These are phyloP conservation scores for Neurospora sp. DNA, from an alignment of 495 filamentous ascomycete genomes.

Conservation along the genomic window DNA sequence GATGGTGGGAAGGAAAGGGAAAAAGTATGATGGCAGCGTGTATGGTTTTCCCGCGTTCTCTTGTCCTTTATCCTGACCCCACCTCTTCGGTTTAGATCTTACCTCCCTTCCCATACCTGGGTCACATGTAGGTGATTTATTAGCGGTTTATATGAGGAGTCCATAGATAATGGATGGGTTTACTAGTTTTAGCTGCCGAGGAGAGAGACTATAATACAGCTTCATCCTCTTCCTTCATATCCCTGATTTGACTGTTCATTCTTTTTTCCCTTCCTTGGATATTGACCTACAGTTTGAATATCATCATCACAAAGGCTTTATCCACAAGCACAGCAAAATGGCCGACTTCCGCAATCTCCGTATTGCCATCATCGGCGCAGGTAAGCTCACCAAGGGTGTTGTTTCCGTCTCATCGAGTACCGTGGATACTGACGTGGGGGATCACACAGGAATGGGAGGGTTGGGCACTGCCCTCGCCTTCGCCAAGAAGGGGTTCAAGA, in stretches of 20 bases:
- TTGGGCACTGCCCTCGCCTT: slow-evolving; percentile 62
- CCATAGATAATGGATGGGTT: neutral
- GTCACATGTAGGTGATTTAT: neutral
- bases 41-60: neutral
- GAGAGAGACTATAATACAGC: neutral
- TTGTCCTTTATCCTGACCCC: neutral
- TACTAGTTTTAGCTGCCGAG: neutral
- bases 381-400: slow-evolving; percentile 12
- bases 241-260: neutral
- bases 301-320: neutral
- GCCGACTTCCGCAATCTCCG: slow-evolving; percentile 31
- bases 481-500: slow-evolving; percentile 60
- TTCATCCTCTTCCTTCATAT: neutral
- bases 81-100: neutral
- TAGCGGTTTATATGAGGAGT: neutral
- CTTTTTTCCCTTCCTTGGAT: neutral
- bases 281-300: neutral
- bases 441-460: slow-evolving; percentile 60
- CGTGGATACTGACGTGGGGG: slow-evolving; percentile 1
- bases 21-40: neutral
- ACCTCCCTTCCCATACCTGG: neutral
- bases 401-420: neutral
- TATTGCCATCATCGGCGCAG: slow-evolving; percentile 35
- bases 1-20: neutral
- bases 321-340: slow-evolving; percentile 16